phyloP scores from a whole-genome alignment of 495 filamentous ascomycete species.

The Xanthoparmelia taractica region DNA sequence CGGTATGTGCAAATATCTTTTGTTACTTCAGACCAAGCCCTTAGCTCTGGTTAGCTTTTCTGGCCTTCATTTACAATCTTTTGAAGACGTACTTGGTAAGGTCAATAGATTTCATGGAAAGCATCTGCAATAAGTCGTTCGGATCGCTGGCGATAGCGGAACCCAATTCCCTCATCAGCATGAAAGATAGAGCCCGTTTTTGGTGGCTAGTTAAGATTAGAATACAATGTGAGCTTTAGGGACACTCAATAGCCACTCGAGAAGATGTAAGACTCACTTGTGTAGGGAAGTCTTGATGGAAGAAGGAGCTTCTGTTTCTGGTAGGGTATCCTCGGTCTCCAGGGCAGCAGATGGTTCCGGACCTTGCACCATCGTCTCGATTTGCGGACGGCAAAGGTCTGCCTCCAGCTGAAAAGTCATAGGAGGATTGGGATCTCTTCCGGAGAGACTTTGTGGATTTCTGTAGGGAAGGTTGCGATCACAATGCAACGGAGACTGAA shows the following conservation, averaged over 20 bases:
- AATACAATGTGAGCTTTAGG: background rate
- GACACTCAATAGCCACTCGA: too few relatives aligned
- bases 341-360: slow-evolving; percentile 15
- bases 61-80: too few relatives aligned
- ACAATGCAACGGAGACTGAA: slow-evolving; percentile 35
- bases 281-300: slow-evolving; percentile 29
- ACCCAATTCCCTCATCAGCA: slow-evolving; percentile 32
- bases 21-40: slow-evolving; percentile 14
- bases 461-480: slow-evolving; percentile 32
- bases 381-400: background rate
- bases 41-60: slow-evolving; percentile 21
- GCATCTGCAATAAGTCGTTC: slow-evolving; percentile 24
- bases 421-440: slow-evolving; percentile 19
- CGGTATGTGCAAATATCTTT: background rate
- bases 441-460: slow-evolving; percentile 39
- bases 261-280: slow-evolving; percentile 18
- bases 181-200: slow-evolving; percentile 37
- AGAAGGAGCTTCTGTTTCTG: slow-evolving; percentile 24
- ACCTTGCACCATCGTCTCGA: background rate
- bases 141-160: slow-evolving; percentile 11
- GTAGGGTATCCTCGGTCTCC: slow-evolving; percentile 25
- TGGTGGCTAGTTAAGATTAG: slow-evolving; percentile 31
- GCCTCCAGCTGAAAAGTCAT: slow-evolving; percentile 22
- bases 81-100: background rate
- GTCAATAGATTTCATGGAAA: slow-evolving; percentile 16